Percentiles rank a stretch among this genome's conserved stretches.
Evolutionary conservation across 1,139 yeast genomes (phyloP).

Genomic region (Candida sp.): DNA sequence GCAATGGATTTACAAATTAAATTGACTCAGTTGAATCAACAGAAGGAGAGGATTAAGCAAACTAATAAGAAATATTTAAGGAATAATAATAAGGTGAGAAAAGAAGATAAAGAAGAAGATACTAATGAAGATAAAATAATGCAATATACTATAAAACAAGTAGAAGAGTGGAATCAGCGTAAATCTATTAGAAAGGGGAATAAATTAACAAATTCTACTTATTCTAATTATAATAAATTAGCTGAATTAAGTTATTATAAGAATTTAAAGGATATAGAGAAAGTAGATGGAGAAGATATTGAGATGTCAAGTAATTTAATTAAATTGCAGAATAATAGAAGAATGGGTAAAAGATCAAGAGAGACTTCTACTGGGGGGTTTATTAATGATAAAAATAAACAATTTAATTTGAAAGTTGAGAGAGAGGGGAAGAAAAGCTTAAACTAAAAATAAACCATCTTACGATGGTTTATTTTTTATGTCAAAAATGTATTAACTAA

Average conservation of each 20-base stretch:
- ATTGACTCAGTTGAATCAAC: too few species aligned
- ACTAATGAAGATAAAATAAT: slow-evolving; percentile 35
- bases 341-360: slow-evolving; percentile 24
- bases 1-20: too few species aligned
- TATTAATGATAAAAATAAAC: slow-evolving; percentile 75
- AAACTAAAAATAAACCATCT: too few species aligned
- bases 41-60: too few species aligned
- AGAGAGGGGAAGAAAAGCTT: slow-evolving; percentile 17
- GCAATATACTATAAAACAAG: slow-evolving; percentile 66
- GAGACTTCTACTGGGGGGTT: slow-evolving; percentile 34
- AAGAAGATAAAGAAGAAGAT: slow-evolving; percentile 38
- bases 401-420: slow-evolving; percentile 70
- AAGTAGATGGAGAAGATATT: neutral
- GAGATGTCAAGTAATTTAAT: slow-evolving; percentile 34
- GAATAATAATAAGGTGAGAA: slow-evolving; percentile 28
- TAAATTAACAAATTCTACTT: slow-evolving; percentile 12
- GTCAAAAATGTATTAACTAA: too few species aligned
- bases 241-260: slow-evolving; percentile 57
- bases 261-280: neutral
- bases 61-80: too few species aligned
- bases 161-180: slow-evolving; percentile 61
- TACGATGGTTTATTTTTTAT: too few species aligned
- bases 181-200: slow-evolving; percentile 18
- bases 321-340: slow-evolving; percentile 27
- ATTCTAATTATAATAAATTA: slow-evolving; percentile 44